Evolutionary conservation across 73 alveolate species (phyloP), one percentile per base, ranked within the genome.

Genomic region (Blepharisma stoltei): DNA sequence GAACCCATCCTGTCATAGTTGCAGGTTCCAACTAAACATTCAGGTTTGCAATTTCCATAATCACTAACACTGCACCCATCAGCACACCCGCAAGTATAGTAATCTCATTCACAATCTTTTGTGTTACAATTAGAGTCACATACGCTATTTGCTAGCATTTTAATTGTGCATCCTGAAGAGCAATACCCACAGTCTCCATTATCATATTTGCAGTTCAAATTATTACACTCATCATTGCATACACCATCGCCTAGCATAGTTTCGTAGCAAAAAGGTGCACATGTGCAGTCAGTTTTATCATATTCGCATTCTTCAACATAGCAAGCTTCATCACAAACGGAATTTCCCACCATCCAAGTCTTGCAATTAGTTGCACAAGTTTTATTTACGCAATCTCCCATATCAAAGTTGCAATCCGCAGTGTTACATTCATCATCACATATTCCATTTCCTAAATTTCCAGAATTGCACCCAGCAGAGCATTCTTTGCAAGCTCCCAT

Each of bases 131-230:
- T 20, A 14, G 5, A 20, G 45, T 60, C 73, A 5, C 73, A 60
- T 8, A 14, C 46, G 2, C 3, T 5, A 60, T 60, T 60, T 25
- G 45, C 23, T 5, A 60, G 46, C 46, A 20, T 14, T 11, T 60
- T 38, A 20, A 60, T 14, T 14, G 73, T 1, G 23, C 73, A 60
- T 8, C 73, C 65, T 14, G 21, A 11, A 50, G 73, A n/a, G 23
- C 73, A 60, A 60, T 60, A 5, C 49, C 73, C 73, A 25, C 73
- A 60, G 45, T 60, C 73, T 14, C 73, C 73, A 18, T 14, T 14
- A 60, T 60, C 73, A n/a, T 38, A 60, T 11, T 38, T 38, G 5
- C 73, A 60, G 37, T 14, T 3, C 14, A 8, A n/a, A 60, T 0
- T 60, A 60, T 60, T 60, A 25, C 73, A 60, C 18, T 14, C 37